Conservation (phyloP, 805 yeast genomes). For the Candida insectorum region DNA sequence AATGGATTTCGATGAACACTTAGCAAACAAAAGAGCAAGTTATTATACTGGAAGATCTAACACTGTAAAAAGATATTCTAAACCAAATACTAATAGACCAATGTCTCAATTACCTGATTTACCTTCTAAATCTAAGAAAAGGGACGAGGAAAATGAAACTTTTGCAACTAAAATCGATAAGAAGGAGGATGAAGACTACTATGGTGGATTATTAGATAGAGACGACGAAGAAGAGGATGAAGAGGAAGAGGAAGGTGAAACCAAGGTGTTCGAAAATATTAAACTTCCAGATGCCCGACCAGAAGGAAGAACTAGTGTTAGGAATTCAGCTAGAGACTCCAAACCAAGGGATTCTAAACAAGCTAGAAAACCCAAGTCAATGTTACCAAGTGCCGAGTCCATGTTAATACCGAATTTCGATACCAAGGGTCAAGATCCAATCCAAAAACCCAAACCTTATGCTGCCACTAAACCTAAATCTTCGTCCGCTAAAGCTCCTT, state of each 20-base stretch:
- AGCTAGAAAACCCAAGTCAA: slow-evolving; percentile 22
- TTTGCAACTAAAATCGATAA: slow-evolving; percentile 35
- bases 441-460: slow-evolving; percentile 13
- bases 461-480: slow-evolving; percentile 6
- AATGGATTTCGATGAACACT: slow-evolving; percentile 39
- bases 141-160: slow-evolving; percentile 30
- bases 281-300: slow-evolving; percentile 36
- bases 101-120: slow-evolving; percentile 25
- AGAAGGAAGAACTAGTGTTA: slow-evolving; percentile 1
- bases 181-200: slow-evolving; percentile 13
- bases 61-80: slow-evolving; percentile 26
- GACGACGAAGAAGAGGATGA: slow-evolving; percentile 22
- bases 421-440: slow-evolving; percentile 17
- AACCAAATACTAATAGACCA: slow-evolving; percentile 22
- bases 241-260: slow-evolving; percentile 21
- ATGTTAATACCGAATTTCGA: slow-evolving; percentile 31
- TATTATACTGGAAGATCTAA: slow-evolving; percentile 26
- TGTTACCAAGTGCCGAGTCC: slow-evolving; percentile 32
- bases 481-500: slow-evolving; percentile 8
- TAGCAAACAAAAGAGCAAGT: slow-evolving; percentile 36
- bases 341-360: slow-evolving; percentile 3
- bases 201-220: slow-evolving; percentile 14
- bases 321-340: neutral
- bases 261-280: slow-evolving; percentile 40
- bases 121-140: slow-evolving; percentile 15